Base-by-base conservation (phyloP, 176 grass and related monocot species). In the Areca catechu region DNA sequence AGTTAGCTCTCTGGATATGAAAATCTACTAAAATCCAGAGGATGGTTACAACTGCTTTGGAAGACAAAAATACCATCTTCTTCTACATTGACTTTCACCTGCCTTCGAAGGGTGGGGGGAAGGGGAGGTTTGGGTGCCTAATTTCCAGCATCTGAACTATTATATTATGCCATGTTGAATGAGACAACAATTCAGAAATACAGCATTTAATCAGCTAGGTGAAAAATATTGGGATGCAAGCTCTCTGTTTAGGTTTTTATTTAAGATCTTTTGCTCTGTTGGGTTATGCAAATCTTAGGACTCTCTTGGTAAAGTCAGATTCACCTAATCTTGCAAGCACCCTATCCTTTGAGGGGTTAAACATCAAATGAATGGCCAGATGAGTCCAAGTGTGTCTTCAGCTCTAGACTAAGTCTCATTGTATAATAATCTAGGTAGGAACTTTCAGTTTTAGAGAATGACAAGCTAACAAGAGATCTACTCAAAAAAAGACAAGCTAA, bases 21-120 rank as follows among this genome's bases (percentile, higher is more conserved):
- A 23, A 53, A 53, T 4, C 14, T 50, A 53, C 22, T 49, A 54
- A 15, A n/a, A 24, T n/a, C 25, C 24, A 56, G 56, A 64, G 70
- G 62, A 52, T 80, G 47, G 72, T 71, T 68, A 60, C 78, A 85
- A 82, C 84, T 74, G 76, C 79, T 53, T 15, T 58, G 43, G 19
- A 51, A 75, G 49, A 69, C 27, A 29, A 29, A 4, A 5, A 54
- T 70, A 29, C 34, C 10, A 43, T 43, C 12, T 12, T 43, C 12
- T 12, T 12, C 34, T 43, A 43, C 2, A 14, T 43, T 14, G 2
- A 51, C 67, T 4, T 52, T 56, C 68, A 85, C 74, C 74, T 82
- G 65, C 77, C 61, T 48, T 62, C 61, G 52, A 51, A 29, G 5
- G 27, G 5, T 5, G 27, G 27, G 5, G 27, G 27, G 27, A 25